These are phyloP conservation scores for Acorus calamus DNA, from an alignment of 106 monocot genomes.

Conservation along the genomic window DNA sequence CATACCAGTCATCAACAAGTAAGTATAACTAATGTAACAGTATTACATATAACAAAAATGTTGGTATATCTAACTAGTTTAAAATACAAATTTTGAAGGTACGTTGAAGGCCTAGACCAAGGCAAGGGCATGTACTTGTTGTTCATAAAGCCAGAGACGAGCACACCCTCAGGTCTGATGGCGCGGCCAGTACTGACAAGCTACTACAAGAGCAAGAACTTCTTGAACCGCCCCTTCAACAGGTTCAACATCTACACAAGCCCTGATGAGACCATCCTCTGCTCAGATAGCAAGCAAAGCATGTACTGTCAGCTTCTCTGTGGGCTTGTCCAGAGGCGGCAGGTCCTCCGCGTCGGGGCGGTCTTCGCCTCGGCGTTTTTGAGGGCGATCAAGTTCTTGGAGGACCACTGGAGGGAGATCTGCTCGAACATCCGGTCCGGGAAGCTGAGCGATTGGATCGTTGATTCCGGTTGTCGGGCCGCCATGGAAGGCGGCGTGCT, in stretches of 20 bases:
- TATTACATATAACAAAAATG: background rate
- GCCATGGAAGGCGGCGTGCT: constrained; percentile 17
- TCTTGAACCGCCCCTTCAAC: constrained; percentile 34
- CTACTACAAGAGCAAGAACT: constrained; percentile 62
- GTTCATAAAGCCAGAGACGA: constrained; percentile 55
- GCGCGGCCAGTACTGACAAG: constrained; percentile 61
- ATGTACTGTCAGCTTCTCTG: constrained; percentile 60
- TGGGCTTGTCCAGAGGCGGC: constrained; percentile 37
- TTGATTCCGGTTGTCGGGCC: constrained; percentile 22
- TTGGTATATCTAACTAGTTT: too few relatives aligned
- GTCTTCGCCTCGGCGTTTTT: constrained; percentile 70
- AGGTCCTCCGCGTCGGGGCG: constrained; percentile 61
- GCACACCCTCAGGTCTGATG: constrained; percentile 38
- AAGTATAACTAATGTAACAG: constrained; percentile 15
- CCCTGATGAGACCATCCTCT: constrained; percentile 47
- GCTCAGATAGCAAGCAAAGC: constrained; percentile 50
- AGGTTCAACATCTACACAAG: constrained; percentile 49
- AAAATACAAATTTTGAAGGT: constrained; percentile 14
- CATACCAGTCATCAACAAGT: constrained; percentile 70
- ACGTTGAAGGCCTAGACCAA: constrained; percentile 45
- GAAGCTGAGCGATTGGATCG: constrained; percentile 21
- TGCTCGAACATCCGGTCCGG: constrained; percentile 51
- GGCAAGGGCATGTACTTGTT: constrained; percentile 64
- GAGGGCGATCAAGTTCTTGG: constrained; percentile 49
- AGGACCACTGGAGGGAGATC: constrained; percentile 41